phyloP scores from a whole-genome alignment of 139 green algal genomes.

The Coelastrella sp. region DNA sequence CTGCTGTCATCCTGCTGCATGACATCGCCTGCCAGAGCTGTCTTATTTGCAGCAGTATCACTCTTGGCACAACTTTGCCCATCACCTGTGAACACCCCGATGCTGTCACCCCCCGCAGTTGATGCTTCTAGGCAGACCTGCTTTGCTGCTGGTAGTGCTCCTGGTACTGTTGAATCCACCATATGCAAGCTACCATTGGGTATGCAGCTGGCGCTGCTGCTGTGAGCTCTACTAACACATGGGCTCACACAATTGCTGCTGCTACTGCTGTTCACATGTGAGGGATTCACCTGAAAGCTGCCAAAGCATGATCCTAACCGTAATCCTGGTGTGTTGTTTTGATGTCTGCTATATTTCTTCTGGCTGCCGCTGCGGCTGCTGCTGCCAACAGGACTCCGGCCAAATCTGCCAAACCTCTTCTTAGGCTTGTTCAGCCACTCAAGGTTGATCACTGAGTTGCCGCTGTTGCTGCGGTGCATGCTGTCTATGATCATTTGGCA shows the following conservation, averaged over 20 bases:
- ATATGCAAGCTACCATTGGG: not conserved
- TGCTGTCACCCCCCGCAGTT: too few species aligned
- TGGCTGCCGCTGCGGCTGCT: not conserved
- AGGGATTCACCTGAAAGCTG: not conserved
- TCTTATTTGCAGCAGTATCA: too few species aligned
- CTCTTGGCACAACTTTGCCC: too few species aligned
- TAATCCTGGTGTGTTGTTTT: not conserved
- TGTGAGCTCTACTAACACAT: not conserved
- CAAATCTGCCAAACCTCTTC: not conserved
- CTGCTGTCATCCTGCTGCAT: too few species aligned
- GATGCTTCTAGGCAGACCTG: too few species aligned
- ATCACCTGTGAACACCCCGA: too few species aligned
- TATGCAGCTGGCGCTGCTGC: too few species aligned
- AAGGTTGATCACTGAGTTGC: not conserved
- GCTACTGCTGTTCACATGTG: not conserved
- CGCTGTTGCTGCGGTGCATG: not conserved
- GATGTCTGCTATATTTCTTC: not conserved
- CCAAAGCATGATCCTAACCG: conserved; percentile 3
- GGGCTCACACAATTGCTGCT: not conserved
- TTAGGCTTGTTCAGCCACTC: not conserved
- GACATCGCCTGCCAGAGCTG: too few species aligned
- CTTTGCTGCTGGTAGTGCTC: not conserved
- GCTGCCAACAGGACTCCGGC: not conserved
- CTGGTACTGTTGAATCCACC: not conserved
- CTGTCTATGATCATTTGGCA: not conserved